Evolutionary conservation across 1,284 basidiomycete genomes (phyloP), one percentile per base, ranked within the genome.

Genomic region (Sanghuangporus sanghuang): DNA sequence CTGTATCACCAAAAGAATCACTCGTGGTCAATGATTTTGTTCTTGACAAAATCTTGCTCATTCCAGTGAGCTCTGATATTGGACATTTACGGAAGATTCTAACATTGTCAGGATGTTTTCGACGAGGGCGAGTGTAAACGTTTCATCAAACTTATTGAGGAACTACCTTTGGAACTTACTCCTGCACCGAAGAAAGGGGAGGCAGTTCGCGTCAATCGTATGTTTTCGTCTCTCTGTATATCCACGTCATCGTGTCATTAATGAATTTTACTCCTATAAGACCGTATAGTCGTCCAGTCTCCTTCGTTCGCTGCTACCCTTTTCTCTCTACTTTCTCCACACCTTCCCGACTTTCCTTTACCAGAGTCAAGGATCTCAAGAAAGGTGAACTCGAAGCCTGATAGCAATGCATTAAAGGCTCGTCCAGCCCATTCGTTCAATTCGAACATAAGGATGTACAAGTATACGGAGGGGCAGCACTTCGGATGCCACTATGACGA

Each of bases 401-500:
- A 53, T 12, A 39, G 27, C 18, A 16, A 52, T 27, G 73, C 68
- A 36, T 71, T 72, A 38, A 67, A 68, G 9, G 71, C 75, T 11
- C 79, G 81, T 42, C 69, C 75, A 2, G 79, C 84, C 0, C 80
- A 85, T 67, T 85, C 82, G 1, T 79, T 86, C 65, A 89, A 89
- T 71, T 81, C 85, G 4, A 87, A 89, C 69, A 89, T 90, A 54
- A 77, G 87, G 35, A 71, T 88, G 64, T 92, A 90, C 73, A 88
- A 88, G 69, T 90, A 89, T 68, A 78, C 79, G 0, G 76, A 83
- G 6, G 78, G 76, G 0, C 87, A 90, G 69, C 80, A 87, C 72
- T 90, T 92, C 73, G 85, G 87, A 32, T 82, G 84, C 14, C 90
- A 92, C 72, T 92, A 91, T 68, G 90, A 92, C 68, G 90, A 91